Evolutionary conservation across 371 early-diverging fungal species (phyloP), one percentile per base, ranked within the genome.

Genomic region (Scutellospora calospora): DNA sequence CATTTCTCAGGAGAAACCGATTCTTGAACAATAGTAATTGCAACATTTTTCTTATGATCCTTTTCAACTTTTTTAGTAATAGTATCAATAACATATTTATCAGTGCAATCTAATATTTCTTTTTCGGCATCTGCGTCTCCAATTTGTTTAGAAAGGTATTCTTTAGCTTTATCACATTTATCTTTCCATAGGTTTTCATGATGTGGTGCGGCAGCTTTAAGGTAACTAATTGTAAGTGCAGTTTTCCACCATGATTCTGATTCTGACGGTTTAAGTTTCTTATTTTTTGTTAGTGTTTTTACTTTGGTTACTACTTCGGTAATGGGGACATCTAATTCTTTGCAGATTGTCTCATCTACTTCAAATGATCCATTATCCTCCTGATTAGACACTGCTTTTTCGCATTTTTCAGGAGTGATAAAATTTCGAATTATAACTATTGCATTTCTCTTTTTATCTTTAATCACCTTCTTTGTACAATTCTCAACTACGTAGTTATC

Each of bases 361-460:
- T 35, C 76, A 59, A 75, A 75, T 9, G 59, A 59, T 4, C 76
- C 76, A 12, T 75, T 38, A n/a, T 5, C 6, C 59, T 75, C 31
- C 35, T 75, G 76, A 1, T 3, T 14, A n/a, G 76, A 38, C 9
- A 57, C 38, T 59, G 59, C 11, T 22, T 25, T 9, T 57, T 75
- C 16, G 14, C 35, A n/a, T 25, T n/a, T 57, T 25, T 75, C 76
- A 9, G 20, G 51, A 12, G 76, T 57, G 3, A 41, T 57, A 12
- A 35, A 12, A n/a, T 55, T 35, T 60, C 33, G 54, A 33, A 25
- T 38, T 3, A 31, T 35, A 59, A 63, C 29, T 14, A 33, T 18
- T 31, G 14, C 5, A 16, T 33, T 1, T 29, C 18, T 33, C 25
- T 73, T 49, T 20, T n/a, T n/a, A n/a, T 73, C 49, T 31, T 31